Conservation (phyloP, 176 grass and related monocot species). For the Phoenix dactylifera region DNA sequence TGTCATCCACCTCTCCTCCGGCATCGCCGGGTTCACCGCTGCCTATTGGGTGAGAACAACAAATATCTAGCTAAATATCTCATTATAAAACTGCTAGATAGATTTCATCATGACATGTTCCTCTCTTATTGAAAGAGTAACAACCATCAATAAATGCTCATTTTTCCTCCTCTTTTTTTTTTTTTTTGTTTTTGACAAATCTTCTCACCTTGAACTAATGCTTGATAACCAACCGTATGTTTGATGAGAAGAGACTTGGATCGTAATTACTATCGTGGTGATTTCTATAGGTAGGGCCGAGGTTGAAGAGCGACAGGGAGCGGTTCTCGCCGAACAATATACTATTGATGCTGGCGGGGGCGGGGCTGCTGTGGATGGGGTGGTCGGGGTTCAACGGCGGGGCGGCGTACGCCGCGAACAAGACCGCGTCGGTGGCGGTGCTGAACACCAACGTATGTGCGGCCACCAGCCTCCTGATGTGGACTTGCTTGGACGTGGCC, state of each 20-base stretch:
- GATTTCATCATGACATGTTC: too few relatives aligned
- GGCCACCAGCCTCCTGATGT: constrained; percentile 36
- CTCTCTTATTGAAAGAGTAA: too few relatives aligned
- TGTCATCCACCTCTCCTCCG: constrained; percentile 21
- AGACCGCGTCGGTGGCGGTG: constrained; percentile 30
- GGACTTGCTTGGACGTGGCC: constrained; percentile 31
- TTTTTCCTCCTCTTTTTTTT: too few relatives aligned
- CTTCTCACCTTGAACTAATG: too few relatives aligned
- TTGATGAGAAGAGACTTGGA: too few relatives aligned
- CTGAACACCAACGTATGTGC: constrained; percentile 42
- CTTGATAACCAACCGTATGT: too few relatives aligned
- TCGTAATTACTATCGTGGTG: too few relatives aligned
- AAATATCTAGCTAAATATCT: too few relatives aligned
- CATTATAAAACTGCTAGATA: too few relatives aligned
- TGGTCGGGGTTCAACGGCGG: constrained; percentile 51
- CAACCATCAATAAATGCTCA: too few relatives aligned
- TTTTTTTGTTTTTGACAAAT: too few relatives aligned
- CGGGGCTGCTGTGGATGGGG: constrained; percentile 37
- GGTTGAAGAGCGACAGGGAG: constrained; percentile 18
- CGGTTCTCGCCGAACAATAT: constrained; percentile 28
- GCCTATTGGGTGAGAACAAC: constrained; percentile 24
- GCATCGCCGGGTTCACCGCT: constrained; percentile 21
- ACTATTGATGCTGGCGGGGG: constrained; percentile 23
- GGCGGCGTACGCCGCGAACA: constrained; percentile 28
- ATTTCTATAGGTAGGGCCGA: constrained; percentile 25